Base-by-base conservation (phyloP, 2,329 filamentous ascomycete species). In the Phyllosticta paracitricarpa region DNA sequence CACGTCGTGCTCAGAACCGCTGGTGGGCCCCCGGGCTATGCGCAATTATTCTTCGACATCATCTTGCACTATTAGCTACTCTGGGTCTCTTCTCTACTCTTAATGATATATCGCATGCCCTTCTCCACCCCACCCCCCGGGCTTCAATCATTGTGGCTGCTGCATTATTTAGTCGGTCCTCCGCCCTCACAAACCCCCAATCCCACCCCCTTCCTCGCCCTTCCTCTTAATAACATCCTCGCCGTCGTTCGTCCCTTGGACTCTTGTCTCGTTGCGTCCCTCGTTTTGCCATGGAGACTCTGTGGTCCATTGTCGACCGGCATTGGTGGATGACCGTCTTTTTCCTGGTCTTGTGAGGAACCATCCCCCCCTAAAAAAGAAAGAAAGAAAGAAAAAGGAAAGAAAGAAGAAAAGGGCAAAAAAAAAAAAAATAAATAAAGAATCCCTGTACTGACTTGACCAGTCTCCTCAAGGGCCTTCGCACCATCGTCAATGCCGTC, bases 381-480 rank as follows among this genome's bases (percentile, higher is more conserved):
- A 22, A 22, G 2, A 22, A 22, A 2, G 2, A 22, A 22, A 22
- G 19, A 22, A 22, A 22, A 22, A 22, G 19, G 2, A 33, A 33
- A 33, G 30, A 33, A 33, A 33, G 30, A 6, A 6, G 30, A 2
- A 33, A n/a, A n/a, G n/a, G n/a, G n/a, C n/a, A n/a, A n/a, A n/a
- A 33, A 33, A 33, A 10, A 33, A 2, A 33, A 33, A 7, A 19
- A 7, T 3, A 24, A n/a, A 22, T 1, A 22, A 22, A 22, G 19
- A 22, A 22, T 22, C 19, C 19, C 19, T 22, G 19, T 3, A 19
- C 51, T 52, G 6, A 7, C 4, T 40, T 40, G 9, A n/a, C 53
- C 24, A 96, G 92, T 85, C 70, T 93, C 64, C 91, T 95, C 80
- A 88, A 93, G 67, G 97, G 97, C 77, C 70, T 91, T 64, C 89